Evolutionary conservation across 345 rosid species (phyloP), one percentile per base, ranked within the genome.

Genomic region (Eucalyptus cloeziana): DNA sequence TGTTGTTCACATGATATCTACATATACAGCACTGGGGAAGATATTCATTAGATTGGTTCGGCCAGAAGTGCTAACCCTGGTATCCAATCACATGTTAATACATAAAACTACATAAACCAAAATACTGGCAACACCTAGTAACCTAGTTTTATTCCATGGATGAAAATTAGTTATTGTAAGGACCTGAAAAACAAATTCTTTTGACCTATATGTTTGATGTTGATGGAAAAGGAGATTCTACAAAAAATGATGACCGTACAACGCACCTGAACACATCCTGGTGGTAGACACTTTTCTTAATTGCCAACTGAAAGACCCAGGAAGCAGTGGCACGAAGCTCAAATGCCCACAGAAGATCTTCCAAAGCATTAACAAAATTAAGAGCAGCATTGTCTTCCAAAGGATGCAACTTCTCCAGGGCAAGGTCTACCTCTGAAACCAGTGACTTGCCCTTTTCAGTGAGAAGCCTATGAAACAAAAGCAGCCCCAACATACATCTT

Each of bases 301-400:
- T 89, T 88, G 98, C 99, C 93, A 96, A 87, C 51, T 94, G 98
- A 92, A 95, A 97, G 89, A 96, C 94, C 98, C 98, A 96, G 58
- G 97, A 96, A 49, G 99, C 99, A 90, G 97, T 95, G 87, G 98
- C 98, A 90, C 99, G 95, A 88, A 91, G 96, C 87, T 96, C 99
- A 93, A 96, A 97, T 71, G 98, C 98, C 99, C 99, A 97, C 86
- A 96, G 91, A 88, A 97, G 92, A 94, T 97, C 96, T 91, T 91
- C 95, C 91, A 97, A 92, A 86, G 99, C 96, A 91, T 97, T 97
- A 67, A 95, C 96, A 90, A 95, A 95, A 93, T 97, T 97, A 86
- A 96, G 94, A 90, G 98, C 98, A 45, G 98, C 99, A 91, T 95
- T 91, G 79, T 97, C 99, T 92, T 92, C 97, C 89, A 93, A 27